Conservation (phyloP, 2,329 filamentous ascomycete species). For the Microsporum canis region DNA sequence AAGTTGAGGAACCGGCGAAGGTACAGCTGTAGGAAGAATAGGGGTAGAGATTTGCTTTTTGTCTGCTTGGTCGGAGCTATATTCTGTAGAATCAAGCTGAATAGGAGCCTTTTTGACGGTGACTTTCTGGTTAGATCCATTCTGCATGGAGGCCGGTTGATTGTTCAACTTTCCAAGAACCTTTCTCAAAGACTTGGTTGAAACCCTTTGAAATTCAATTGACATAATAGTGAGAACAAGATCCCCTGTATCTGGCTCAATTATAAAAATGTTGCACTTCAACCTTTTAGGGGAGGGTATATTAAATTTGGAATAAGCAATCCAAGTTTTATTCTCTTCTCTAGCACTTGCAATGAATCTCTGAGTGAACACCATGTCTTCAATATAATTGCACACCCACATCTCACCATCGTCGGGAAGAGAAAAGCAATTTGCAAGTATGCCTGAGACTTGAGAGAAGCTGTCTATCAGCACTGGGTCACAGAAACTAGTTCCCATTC, state of each 20-base stretch:
- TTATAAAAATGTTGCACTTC: slow-evolving; percentile 1
- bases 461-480: slow-evolving; percentile 1
- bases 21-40: too few species aligned
- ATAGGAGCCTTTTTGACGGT: neutral
- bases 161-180: slow-evolving; percentile 2
- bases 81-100: too few species aligned
- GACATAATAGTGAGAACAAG: neutral
- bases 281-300: neutral
- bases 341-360: neutral
- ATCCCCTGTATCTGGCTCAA: neutral
- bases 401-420: neutral
- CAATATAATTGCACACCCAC: slow-evolving; percentile 1
- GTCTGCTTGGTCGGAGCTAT: too few species aligned
- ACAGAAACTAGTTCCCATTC: neutral
- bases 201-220: slow-evolving; percentile 1
- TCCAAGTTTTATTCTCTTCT: neutral
- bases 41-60: too few species aligned
- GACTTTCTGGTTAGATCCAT: neutral
- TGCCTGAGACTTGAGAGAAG: slow-evolving; percentile 1
- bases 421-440: neutral
- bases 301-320: neutral
- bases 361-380: neutral
- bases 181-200: neutral
- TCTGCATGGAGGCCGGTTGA: neutral
- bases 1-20: neutral